These are phyloP conservation scores for Cyclotella distinguenda DNA, from an alignment of 108 stramenopile genomes.

Conservation along the genomic window DNA sequence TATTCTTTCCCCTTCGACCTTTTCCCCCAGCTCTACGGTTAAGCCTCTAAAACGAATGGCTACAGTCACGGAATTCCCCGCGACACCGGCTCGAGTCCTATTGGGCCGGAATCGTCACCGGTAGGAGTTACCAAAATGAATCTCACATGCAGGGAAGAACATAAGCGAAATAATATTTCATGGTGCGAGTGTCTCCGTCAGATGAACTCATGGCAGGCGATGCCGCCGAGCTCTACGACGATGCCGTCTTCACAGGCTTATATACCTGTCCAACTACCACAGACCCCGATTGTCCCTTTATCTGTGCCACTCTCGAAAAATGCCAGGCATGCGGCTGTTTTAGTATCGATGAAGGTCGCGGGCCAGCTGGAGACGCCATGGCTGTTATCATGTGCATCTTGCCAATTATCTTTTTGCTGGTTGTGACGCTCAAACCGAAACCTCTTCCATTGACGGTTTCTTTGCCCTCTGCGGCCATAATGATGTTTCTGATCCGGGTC, in stretches of 20 bases:
- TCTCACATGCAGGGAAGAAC: too few species aligned
- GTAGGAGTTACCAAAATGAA: too few species aligned
- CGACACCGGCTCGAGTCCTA: too few species aligned
- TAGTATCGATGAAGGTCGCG: constrained; percentile 29
- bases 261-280: constrained; percentile 22
- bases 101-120: too few species aligned
- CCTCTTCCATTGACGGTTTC: constrained; percentile 51
- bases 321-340: constrained; percentile 53
- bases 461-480: constrained; percentile 49
- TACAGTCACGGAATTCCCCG: too few species aligned
- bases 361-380: constrained; percentile 59
- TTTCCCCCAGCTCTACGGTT: too few species aligned
- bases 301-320: constrained; percentile 29
- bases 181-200: not conserved
- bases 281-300: constrained; percentile 22
- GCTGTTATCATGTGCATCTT: constrained; percentile 59
- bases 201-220: not conserved
- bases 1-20: too few species aligned
- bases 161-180: too few species aligned
- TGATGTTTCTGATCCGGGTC: constrained; percentile 60
- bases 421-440: constrained; percentile 45
- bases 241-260: constrained; percentile 13
- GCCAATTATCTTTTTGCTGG: constrained; percentile 54
- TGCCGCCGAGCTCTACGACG: constrained; percentile 14
- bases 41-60: too few species aligned